These are phyloP conservation scores for Ascomycota sp. DNA, from an alignment of 2,329 filamentous ascomycete genomes.

Conservation along the genomic window DNA sequence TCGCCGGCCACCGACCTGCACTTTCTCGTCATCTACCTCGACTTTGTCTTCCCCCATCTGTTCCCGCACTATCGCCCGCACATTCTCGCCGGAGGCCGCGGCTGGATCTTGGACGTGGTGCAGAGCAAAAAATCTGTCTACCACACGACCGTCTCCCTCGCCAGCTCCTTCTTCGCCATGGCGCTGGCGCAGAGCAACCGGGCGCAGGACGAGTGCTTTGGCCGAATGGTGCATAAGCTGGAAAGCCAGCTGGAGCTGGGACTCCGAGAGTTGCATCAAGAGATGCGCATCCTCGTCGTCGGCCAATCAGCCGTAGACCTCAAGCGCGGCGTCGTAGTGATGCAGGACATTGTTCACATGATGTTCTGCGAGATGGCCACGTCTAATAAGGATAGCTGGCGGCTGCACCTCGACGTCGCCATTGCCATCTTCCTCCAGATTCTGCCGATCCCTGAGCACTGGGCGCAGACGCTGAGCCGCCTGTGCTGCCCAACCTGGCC, in stretches of 20 bases:
- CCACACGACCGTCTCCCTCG: conserved; percentile 34
- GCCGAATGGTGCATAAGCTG: conserved; percentile 16
- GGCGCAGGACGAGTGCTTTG: conserved; percentile 14
- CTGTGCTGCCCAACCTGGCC: conserved; percentile 14
- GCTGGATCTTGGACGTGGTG: conserved; percentile 38
- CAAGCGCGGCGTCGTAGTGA: conserved; percentile 16
- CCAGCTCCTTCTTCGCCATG: conserved; percentile 34
- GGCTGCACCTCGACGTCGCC: conserved; percentile 28
- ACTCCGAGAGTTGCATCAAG: conserved; percentile 21
- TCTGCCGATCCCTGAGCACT: conserved; percentile 15
- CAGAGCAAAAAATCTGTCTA: conserved; percentile 35
- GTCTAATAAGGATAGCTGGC: conserved; percentile 25
- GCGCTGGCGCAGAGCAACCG: conserved; percentile 15
- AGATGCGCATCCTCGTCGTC: conserved; percentile 17
- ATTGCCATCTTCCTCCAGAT: conserved; percentile 27
- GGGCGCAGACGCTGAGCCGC: conserved; percentile 14
- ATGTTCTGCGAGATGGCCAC: conserved; percentile 29
- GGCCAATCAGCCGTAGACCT: conserved; percentile 11
- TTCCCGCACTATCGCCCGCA: conserved; percentile 42
- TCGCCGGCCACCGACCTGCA: conserved; percentile 13
- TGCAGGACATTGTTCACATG: conserved; percentile 31
- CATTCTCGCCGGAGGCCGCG: conserved; percentile 32
- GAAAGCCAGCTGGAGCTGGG: conserved; percentile 23
- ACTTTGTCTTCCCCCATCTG: conserved; percentile 40
- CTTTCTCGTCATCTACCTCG: conserved; percentile 37